These are phyloP conservation scores for Heteromeles arbutifolia DNA, from an alignment of 306 rosid genomes.

Conservation along the genomic window DNA sequence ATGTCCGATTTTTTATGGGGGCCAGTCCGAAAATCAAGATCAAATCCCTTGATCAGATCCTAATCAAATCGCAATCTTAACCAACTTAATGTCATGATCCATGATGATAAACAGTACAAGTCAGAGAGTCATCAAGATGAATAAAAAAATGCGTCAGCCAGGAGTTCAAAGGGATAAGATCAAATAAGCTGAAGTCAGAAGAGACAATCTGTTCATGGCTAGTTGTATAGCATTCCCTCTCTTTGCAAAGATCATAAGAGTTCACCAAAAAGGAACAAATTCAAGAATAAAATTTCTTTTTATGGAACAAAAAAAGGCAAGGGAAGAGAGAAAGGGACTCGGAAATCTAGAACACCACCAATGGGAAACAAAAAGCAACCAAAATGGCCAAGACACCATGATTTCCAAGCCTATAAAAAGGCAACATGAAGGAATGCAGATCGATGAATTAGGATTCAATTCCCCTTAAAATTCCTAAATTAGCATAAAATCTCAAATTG, in stretches of 20 bases:
- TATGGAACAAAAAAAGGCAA: no score
- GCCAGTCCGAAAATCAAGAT: background rate
- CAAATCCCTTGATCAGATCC: background rate
- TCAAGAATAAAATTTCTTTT: background rate
- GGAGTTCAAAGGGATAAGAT: background rate
- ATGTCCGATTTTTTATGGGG: background rate
- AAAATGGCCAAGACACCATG: no score
- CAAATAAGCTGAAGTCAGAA: background rate
- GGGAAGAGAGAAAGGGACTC: no score
- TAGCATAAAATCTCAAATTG: background rate
- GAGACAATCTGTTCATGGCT: background rate
- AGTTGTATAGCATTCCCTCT: background rate
- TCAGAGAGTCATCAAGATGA: background rate
- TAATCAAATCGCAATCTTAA: background rate
- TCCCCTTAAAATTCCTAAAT: background rate
- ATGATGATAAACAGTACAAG: background rate
- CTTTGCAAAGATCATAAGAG: background rate
- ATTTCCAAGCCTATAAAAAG: no score
- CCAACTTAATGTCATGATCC: background rate
- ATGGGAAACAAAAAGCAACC: no score
- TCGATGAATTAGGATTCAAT: background rate
- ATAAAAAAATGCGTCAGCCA: background rate
- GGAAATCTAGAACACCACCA: no score
- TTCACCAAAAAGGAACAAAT: background rate
- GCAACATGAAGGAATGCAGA: no score